Evolutionary conservation across 2,329 filamentous ascomycete genomes (phyloP), one percentile per base, ranked within the genome.

Genomic region (Calonectria fujianensis): DNA sequence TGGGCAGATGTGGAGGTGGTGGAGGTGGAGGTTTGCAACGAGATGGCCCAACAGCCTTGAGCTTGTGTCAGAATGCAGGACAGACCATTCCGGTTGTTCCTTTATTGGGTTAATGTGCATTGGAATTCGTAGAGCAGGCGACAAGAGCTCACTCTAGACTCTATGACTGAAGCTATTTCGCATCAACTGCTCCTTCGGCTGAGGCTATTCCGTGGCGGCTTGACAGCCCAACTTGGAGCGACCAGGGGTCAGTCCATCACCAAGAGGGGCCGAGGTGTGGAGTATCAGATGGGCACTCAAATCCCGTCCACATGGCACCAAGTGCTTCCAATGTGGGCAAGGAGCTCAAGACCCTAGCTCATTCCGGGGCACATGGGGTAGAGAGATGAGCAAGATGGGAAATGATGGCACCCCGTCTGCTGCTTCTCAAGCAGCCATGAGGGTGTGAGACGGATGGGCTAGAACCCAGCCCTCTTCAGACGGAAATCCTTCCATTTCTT

Each of bases 1-100:
- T 77, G 78, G 75, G 78, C 77, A 81, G 80, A 80, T 80, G 80
- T 80, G 80, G 80, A 80, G 76, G 76, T 80, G 79, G 80, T 77
- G 78, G 75, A 80, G 74, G 78, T 78, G 73, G 70, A 72, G 59
- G 57, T 61, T 66, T 18, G 70, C 75, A 76, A 78, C 74, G 77
- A 63, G 61, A 63, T 61, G 57, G 48, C 48, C 51, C 51, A 50
- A 64, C 32, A 64, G 35, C 32, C 45, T 35, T 50, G 50, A 63
- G 37, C 52, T 61, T 68, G 50, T 24, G 41, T 37, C 31, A 50
- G 35, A 57, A 71, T 50, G 61, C 52, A 39, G 35, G n/a, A 48
- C 45, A 27, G n/a, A n/a, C 41, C 41, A 35, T 31, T 29, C 39
- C 61, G 41, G 48, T 57, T 48, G 41, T 24, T 27, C 35, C 41